A percentile compares a stretch with the other conserved stretches of the same genome.
These are phyloP conservation scores for Sphenostylis stenocarpa DNA, from an alignment of 306 rosid species.

Conservation along the genomic window DNA sequence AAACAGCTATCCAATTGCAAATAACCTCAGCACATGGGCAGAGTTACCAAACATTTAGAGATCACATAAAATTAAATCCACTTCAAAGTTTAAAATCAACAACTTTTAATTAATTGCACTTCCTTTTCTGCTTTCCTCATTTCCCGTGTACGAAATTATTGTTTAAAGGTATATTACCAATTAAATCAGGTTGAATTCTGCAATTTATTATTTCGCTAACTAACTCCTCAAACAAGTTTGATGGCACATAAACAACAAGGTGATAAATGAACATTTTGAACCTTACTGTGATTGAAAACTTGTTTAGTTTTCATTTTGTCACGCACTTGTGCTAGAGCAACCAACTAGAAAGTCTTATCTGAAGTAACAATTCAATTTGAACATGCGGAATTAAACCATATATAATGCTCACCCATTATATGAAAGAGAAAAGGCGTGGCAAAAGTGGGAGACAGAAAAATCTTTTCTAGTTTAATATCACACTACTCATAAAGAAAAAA, in stretches of 20 bases:
- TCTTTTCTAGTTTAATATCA: not conserved
- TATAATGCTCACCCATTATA: slow-evolving; percentile 3
- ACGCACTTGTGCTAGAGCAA: slow-evolving; percentile 8
- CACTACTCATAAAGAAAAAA: slow-evolving; percentile 5
- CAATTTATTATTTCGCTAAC: slow-evolving; percentile 12
- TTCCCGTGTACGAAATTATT: slow-evolving; percentile 8
- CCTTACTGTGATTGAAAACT: not conserved
- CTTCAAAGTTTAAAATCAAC: slow-evolving; percentile 21
- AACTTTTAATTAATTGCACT: slow-evolving; percentile 9
- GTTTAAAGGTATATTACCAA: slow-evolving; percentile 1
- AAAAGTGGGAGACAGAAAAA: not conserved
- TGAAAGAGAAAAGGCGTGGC: not conserved
- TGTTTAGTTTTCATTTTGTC: not conserved
- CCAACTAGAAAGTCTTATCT: not conserved
- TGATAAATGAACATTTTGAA: not conserved
- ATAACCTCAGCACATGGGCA: slow-evolving; percentile 3
- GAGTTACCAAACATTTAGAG: slow-evolving; percentile 14
- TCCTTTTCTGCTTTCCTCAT: slow-evolving; percentile 9
- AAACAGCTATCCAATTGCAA: slow-evolving; percentile 17
- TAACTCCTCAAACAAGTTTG: slow-evolving; percentile 16
- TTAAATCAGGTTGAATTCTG: not conserved
- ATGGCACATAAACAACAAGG: not conserved
- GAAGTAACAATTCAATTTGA: slow-evolving; percentile 1
- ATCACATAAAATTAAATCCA: not conserved
- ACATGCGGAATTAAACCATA: not conserved